Conservation (phyloP, 306 rosid genomes). For the Datisca glomerata region DNA sequence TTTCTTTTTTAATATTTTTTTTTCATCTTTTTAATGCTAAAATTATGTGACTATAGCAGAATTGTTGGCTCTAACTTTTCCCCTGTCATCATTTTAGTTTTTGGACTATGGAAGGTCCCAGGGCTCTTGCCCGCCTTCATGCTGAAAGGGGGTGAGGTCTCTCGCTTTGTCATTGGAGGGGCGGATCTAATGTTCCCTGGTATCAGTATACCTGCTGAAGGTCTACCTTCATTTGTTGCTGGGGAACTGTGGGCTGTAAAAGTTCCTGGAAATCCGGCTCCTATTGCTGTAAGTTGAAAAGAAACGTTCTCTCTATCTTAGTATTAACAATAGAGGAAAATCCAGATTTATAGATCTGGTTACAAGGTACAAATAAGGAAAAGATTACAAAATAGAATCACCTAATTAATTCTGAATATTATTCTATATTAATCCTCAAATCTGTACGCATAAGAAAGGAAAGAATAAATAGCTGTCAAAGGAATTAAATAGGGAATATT, state of each 20-base stretch:
- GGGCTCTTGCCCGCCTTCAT: conserved; percentile 67
- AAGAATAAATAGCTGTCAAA: no score
- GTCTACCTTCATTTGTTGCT: conserved; percentile 60
- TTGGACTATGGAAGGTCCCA: conserved; percentile 86
- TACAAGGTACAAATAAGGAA: no score
- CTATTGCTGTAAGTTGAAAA: conserved; percentile 77
- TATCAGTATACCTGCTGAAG: conserved; percentile 64
- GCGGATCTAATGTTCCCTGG: conserved; percentile 99
- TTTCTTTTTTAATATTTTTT: no score
- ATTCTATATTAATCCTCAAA: no score
- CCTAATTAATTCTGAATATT: not conserved
- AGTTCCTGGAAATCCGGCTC: conserved; percentile 93
- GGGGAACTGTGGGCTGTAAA: conserved; percentile 81
- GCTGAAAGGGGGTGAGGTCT: conserved; percentile 86
- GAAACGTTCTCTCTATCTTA: no score
- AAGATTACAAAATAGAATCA: no score
- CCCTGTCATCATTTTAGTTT: conserved; percentile 32
- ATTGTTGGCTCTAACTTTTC: not conserved
- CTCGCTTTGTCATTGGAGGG: conserved; percentile 72
- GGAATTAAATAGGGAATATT: no score
- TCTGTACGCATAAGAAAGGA: no score
- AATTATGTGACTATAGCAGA: not conserved
- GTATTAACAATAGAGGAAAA: no score
- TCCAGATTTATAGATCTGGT: no score
- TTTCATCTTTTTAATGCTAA: no score